phyloP scores from a whole-genome alignment of 257 asterid genomes.

The Asclepias syriaca region DNA sequence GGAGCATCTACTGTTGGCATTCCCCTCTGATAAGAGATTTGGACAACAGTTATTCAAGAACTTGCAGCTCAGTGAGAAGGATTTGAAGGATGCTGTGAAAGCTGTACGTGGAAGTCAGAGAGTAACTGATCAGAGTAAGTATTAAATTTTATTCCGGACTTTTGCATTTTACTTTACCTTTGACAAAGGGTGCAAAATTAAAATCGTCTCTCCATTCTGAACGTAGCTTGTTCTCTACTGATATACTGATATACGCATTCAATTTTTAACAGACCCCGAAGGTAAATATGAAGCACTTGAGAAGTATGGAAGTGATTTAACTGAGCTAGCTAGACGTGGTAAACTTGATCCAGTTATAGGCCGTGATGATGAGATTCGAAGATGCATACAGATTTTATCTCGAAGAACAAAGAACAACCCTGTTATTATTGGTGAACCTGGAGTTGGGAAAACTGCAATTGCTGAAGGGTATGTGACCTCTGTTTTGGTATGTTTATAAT shows the following conservation, averaged over 20 bases:
- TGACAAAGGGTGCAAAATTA: background rate
- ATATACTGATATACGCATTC: conserved; percentile 1
- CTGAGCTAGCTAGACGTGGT: conserved; percentile 95
- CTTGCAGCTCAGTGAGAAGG: conserved; percentile 60
- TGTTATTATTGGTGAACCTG: conserved; percentile 97
- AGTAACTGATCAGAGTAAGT: conserved; percentile 84
- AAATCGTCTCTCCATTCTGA: background rate
- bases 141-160: conserved; percentile 5
- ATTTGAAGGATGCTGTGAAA: conserved; percentile 74
- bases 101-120: conserved; percentile 89
- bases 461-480: conserved; percentile 79
- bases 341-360: conserved; percentile 98
- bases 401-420: conserved; percentile 97
- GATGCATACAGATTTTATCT: conserved; percentile 87
- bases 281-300: conserved; percentile 91
- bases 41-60: conserved; percentile 61
- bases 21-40: conserved; percentile 68
- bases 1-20: conserved; percentile 82
- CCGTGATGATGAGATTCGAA: conserved; percentile 94
- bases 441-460: conserved; percentile 98
- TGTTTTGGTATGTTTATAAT: conserved; percentile 1
- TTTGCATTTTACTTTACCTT: background rate
- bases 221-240: background rate
- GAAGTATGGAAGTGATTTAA: conserved; percentile 88
- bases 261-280: conserved; percentile 58